Conservation (phyloP, 257 asterid genomes). For the Anisodus tanguticus region DNA sequence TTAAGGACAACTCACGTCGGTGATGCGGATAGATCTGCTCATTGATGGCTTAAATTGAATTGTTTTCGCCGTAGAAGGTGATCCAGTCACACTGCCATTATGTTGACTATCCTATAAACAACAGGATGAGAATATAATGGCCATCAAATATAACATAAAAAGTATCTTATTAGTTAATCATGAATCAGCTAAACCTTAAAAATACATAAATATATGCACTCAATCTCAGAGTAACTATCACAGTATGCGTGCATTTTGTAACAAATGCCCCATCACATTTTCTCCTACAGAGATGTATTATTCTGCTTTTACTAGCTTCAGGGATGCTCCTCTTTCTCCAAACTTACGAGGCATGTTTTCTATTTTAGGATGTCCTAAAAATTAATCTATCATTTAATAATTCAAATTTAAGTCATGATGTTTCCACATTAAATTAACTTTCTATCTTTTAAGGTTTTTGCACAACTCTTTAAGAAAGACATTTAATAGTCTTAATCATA, state of each 20-base stretch:
- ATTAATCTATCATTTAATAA: not conserved
- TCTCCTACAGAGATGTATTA: slow-evolving; percentile 9
- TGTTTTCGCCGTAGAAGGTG: slow-evolving; percentile 52
- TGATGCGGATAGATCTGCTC: slow-evolving; percentile 47
- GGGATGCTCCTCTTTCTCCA: slow-evolving; percentile 17
- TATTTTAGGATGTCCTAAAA: slow-evolving; percentile 2
- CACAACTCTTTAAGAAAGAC: not conserved
- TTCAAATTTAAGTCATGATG: not conserved
- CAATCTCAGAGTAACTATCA: slow-evolving; percentile 22
- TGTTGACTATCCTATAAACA: slow-evolving; percentile 58
- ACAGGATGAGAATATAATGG: slow-evolving; percentile 36
- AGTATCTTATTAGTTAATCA: not conserved
- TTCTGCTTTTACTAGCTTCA: slow-evolving; percentile 13
- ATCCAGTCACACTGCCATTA: slow-evolving; percentile 48
- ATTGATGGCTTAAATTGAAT: slow-evolving; percentile 45
- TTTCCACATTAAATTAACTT: slow-evolving; percentile 20
- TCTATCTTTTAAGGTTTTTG: not conserved
- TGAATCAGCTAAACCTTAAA: not conserved
- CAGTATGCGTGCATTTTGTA: not conserved
- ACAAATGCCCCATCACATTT: not conserved
- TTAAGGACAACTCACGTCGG: slow-evolving; percentile 54
- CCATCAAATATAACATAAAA: not conserved
- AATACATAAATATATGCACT: slow-evolving; percentile 9
- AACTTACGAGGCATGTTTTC: not conserved
- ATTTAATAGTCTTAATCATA: not conserved